Base-by-base conservation (phyloP, 768 basidiomycete species). In the Hericium rajendrae region DNA sequence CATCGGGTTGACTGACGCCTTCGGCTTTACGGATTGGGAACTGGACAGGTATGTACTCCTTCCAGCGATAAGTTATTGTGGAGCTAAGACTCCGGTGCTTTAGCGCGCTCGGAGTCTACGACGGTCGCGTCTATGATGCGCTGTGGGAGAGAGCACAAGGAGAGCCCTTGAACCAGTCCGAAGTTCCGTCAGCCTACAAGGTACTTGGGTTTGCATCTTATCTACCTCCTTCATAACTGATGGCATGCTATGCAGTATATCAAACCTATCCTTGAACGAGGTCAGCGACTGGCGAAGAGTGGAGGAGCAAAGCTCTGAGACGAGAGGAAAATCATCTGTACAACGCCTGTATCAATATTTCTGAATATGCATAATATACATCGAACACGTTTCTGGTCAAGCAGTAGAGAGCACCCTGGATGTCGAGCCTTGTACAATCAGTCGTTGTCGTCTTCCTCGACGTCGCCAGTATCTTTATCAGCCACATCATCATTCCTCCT, bases 11-110 rank as follows among this genome's bases (percentile, higher is more conserved):
- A 82, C 77, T 5, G 88, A 91, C 65, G 81, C 85, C 3, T 88
- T 91, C 65, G 84, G 81, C 0, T 86, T 87, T 62, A 76, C 80
- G 0, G 86, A 90, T 63, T 90, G 85, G 83, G 81, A 87, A 53
- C 70, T 90, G 16, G 79, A 88, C 61, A 85, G 84, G 82, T 82
- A 51, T 15, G 73, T 64, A 3, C 43, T 46, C 43, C 20, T n/a
- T 18, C 18, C 5, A n/a, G 6, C 20, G 15, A 20, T 18, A 2
- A 9, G n/a, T 20, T 15, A n/a, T 18, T 18, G 6, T 4, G 15
- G 16, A 18, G 22, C 48, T 24, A 28, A 8, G 1, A 9, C 52
- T 10, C 48, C 13, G 26, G n/a, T 38, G 16, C 38, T n/a, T 24
- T 20, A 85, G 85, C 66, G 81, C 83, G 0, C 69, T 88, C 20